Base-by-base conservation (phyloP, 176 grass and related monocot genomes). In the Triticum aestivum region DNA sequence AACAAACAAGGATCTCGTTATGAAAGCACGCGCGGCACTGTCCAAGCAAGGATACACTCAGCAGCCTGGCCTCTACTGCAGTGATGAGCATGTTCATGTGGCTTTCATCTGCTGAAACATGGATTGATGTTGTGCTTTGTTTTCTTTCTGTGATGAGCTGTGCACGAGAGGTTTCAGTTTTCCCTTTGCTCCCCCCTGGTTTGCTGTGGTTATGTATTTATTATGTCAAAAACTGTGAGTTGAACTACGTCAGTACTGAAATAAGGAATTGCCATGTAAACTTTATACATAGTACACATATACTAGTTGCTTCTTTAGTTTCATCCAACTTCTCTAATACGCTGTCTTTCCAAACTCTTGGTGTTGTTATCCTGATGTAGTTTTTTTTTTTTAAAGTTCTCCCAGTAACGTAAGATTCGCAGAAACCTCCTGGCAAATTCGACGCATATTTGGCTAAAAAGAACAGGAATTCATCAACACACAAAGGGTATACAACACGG, bases 21-120 rank as follows among this genome's bases (percentile, higher is more conserved):
- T 92, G 79, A 92, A 79, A 79, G 93, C 93, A 11, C 91, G 96
- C 2, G 82, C 81, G 27, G 69, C 87, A 87, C 75, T 98, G 91
- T 52, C 82, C 17, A 98, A 92, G 65, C 90, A 98, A 87, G 93
- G 96, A 29, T 98, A 90, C 58, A 85, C 69, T 38, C 96, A 98
- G 88, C 91, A 91, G 27, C 96, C 96, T 7, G 96, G 96, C 6
- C 93, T 96, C 78, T 98, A 98, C 83, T 98, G 93, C 86, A 89
- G 69, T 2, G 96, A 98, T 35, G 92, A 91, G 10, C 70, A 98
- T 91, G 93, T 81, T 54, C 81, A 89, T 86, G 96, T 86, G 10
- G 79, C 93, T 49, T 98, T 98, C 79, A 89, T 98, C 65, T 98
- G 93, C 82, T 96, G 69, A 91, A 79, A 63, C 69, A 8, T 79